phyloP scores from a whole-genome alignment of 2,329 filamentous ascomycete genomes.

The Phialocephala subalpina region DNA sequence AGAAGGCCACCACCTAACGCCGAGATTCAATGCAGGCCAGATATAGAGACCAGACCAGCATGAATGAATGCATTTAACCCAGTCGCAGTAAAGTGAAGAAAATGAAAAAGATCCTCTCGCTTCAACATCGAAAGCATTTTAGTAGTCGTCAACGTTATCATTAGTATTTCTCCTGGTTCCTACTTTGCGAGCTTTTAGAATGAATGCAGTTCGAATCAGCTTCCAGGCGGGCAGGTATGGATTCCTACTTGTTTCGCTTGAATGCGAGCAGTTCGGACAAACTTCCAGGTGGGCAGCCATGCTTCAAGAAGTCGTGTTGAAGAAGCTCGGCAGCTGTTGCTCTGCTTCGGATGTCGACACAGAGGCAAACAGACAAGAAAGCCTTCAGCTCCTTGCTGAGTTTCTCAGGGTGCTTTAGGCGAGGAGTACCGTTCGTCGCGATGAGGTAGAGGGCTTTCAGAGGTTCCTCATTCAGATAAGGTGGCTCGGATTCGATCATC shows the following conservation, averaged over 20 bases:
- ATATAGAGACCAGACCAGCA: slow-evolving; percentile 30
- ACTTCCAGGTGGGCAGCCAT: slow-evolving; percentile 84
- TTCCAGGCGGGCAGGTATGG: slow-evolving; percentile 84
- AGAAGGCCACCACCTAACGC: slow-evolving; percentile 35
- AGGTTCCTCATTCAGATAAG: slow-evolving; percentile 97
- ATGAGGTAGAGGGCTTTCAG: slow-evolving; percentile 97
- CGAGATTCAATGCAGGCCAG: slow-evolving; percentile 33
- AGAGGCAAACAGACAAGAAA: slow-evolving; percentile 95
- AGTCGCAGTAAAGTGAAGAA: slow-evolving; percentile 27
- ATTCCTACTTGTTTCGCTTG: slow-evolving; percentile 75
- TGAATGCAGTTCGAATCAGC: slow-evolving; percentile 84
- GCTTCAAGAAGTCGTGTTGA: slow-evolving; percentile 92
- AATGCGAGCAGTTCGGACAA: slow-evolving; percentile 89
- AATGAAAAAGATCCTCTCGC: slow-evolving; percentile 23
- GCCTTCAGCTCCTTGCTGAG: slow-evolving; percentile 97
- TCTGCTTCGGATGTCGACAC: slow-evolving; percentile 93
- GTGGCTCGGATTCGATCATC: slow-evolving; percentile 99
- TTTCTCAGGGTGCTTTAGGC: slow-evolving; percentile 98
- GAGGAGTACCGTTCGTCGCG: slow-evolving; percentile 95
- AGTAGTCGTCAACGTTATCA: slow-evolving; percentile 24
- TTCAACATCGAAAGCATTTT: slow-evolving; percentile 22
- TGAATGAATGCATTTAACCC: slow-evolving; percentile 34
- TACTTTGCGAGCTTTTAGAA: slow-evolving; percentile 82
- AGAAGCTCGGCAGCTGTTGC: slow-evolving; percentile 91
- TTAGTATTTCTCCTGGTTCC: slow-evolving; percentile 13